Evolutionary conservation across 306 rosid species (phyloP).

Genomic region (Castanopsis chinensis): DNA sequence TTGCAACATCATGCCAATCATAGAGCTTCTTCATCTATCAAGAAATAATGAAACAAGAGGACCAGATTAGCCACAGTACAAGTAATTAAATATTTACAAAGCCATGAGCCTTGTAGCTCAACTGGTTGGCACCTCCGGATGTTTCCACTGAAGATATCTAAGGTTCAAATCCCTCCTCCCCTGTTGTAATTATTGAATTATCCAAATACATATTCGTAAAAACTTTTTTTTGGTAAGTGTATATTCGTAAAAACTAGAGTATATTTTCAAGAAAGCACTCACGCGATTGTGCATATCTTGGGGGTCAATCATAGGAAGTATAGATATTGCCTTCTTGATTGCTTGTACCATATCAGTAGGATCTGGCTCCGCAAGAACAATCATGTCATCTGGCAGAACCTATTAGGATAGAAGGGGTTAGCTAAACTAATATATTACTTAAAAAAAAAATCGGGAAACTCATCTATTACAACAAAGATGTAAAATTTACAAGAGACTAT

Average conservation of each 20-base stretch:
- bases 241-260: background rate
- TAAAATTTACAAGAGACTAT: background rate
- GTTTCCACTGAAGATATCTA: too few species aligned
- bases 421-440: background rate
- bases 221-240: too few species aligned
- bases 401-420: conserved; percentile 34
- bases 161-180: too few species aligned
- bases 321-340: conserved; percentile 59
- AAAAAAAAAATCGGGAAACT: background rate
- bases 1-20: conserved; percentile 92
- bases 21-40: conserved; percentile 71
- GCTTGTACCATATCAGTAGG: conserved; percentile 86
- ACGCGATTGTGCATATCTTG: conserved; percentile 84
- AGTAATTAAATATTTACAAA: conserved; percentile 12
- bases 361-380: conserved; percentile 87
- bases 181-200: too few species aligned
- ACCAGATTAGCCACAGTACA: conserved; percentile 15
- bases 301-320: conserved; percentile 78
- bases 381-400: conserved; percentile 95
- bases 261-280: conserved; percentile 30
- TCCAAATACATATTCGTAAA: too few species aligned
- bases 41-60: background rate
- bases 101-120: too few species aligned
- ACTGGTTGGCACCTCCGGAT: too few species aligned
- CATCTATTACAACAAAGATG: background rate